Conservation (phyloP, 805 yeast species). For the Blastobotrys mokoenaii region DNA sequence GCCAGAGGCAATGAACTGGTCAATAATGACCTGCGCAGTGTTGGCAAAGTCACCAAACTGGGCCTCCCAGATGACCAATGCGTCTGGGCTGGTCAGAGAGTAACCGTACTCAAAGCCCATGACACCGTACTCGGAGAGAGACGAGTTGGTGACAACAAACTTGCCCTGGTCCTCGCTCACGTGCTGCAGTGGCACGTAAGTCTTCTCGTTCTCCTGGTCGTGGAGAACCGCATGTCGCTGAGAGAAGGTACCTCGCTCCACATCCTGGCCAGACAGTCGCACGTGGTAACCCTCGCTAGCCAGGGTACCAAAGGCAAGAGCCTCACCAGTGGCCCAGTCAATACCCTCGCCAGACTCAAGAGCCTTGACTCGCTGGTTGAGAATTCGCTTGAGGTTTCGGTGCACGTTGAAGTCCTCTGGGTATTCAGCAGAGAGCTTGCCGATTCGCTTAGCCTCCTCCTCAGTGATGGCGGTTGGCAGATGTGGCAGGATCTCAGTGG, state of each 20-base stretch:
- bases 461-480: constrained; percentile 88
- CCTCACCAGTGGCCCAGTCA: constrained; percentile 99
- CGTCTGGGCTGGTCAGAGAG: constrained; percentile 94
- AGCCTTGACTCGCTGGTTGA: constrained; percentile 78
- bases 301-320: constrained; percentile 91
- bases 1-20: constrained; percentile 94
- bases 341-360: constrained; percentile 85
- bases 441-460: constrained; percentile 64
- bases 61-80: constrained; percentile 97
- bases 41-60: constrained; percentile 99
- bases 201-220: constrained; percentile 80
- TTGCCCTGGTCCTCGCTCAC: constrained; percentile 68
- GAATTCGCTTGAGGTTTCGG: constrained; percentile 91
- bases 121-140: constrained; percentile 97
- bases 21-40: constrained; percentile 96
- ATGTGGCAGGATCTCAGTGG: constrained; percentile 91
- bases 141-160: constrained; percentile 85
- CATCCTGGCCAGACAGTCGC: constrained; percentile 98
- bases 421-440: constrained; percentile 67
- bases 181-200: constrained; percentile 79
- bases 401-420: constrained; percentile 86
- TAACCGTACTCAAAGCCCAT: constrained; percentile 99
- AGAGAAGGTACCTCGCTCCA: constrained; percentile 99
- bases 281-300: constrained; percentile 91
- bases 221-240: constrained; percentile 98